Evolutionary conservation across 1,139 yeast genomes (phyloP).

Genomic region (Starmera stellimalicola): DNA sequence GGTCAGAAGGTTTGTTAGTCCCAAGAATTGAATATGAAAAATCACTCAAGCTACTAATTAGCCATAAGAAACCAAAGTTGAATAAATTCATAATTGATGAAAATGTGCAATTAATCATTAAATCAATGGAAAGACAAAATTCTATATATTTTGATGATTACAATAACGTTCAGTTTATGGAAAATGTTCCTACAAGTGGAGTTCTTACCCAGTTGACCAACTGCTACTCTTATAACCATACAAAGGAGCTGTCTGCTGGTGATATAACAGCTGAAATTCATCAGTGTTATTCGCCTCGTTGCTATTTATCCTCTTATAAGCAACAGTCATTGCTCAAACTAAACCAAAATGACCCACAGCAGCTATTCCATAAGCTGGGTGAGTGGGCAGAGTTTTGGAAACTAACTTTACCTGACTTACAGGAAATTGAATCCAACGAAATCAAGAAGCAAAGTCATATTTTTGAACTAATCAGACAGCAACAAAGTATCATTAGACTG

Average conservation of each 20-base stretch:
- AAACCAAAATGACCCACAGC: neutral
- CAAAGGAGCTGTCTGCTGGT: neutral
- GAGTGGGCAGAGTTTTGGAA: constrained; percentile 81
- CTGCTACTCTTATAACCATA: constrained; percentile 15
- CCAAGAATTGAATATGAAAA: constrained; percentile 41
- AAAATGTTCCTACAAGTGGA: constrained; percentile 15
- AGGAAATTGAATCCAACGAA: constrained; percentile 43
- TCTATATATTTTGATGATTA: constrained; percentile 33
- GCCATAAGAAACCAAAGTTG: constrained; percentile 40
- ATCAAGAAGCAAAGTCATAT: constrained; percentile 66
- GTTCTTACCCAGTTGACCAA: constrained; percentile 15
- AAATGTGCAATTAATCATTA: constrained; percentile 43
- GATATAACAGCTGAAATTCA: constrained; percentile 3
- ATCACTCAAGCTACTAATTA: constrained; percentile 42
- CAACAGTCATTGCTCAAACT: constrained; percentile 8
- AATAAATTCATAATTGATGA: constrained; percentile 49
- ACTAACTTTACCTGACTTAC: constrained; percentile 45
- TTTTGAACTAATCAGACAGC: constrained; percentile 68
- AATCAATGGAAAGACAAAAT: constrained; percentile 34
- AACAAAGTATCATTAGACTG: constrained; percentile 64
- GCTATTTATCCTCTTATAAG: constrained; percentile 13
- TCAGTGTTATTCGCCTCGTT: constrained; percentile 18
- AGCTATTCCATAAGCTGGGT: constrained; percentile 15
- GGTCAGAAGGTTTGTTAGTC: constrained; percentile 32
- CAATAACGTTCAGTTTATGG: constrained; percentile 15